Evolutionary conservation across 352 stramenopile species (phyloP), one percentile per base, ranked within the genome.

Genomic region (Peronospora belbahrii): DNA sequence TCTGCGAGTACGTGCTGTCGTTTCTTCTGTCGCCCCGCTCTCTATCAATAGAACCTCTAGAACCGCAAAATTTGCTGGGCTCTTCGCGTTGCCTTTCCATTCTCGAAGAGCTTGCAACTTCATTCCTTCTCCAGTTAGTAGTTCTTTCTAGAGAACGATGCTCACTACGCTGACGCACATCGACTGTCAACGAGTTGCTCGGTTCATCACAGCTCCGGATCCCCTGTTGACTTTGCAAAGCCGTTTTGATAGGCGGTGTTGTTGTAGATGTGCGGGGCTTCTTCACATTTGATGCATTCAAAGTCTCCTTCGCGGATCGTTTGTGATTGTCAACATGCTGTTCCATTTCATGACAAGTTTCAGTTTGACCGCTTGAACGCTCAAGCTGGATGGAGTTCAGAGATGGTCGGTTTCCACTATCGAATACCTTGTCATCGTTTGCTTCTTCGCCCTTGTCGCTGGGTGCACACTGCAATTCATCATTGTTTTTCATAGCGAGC

Each of bases 251-350:
- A 20, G 27, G 33, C 37, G 30, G 5, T 40, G 14, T 15, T 1
- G 19, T 42, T n/a, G 17, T 25, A 4, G 53, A 51, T 27, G 35
- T 47, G 18, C 61, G 61, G 7, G 44, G 35, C 27, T 58, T 66
- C 40, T 70, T 67, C 4, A 36, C 2, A 23, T 7, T 52, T 43
- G 20, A 15, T 36, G 8, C 13, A 20, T 50, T 40, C 24, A 30
- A 37, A 40, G 22, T 2, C 28, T 52, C 34, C 0, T 52, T 30
- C 6, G 35, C 42, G 14, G 31, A 31, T 32, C 61, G 49, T 51
- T 70, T 70, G 18, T 56, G 51, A 42, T 17, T 51, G 15, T 60
- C 47, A 20, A 24, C 18, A n/a, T n/a, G n/a, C n/a, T n/a, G n/a
- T n/a, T n/a, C n/a, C n/a, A n/a, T n/a, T n/a, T n/a, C n/a, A n/a